Evolutionary conservation across 148 eudicot species (phyloP).

Genomic region (Spergularia bocconei): DNA sequence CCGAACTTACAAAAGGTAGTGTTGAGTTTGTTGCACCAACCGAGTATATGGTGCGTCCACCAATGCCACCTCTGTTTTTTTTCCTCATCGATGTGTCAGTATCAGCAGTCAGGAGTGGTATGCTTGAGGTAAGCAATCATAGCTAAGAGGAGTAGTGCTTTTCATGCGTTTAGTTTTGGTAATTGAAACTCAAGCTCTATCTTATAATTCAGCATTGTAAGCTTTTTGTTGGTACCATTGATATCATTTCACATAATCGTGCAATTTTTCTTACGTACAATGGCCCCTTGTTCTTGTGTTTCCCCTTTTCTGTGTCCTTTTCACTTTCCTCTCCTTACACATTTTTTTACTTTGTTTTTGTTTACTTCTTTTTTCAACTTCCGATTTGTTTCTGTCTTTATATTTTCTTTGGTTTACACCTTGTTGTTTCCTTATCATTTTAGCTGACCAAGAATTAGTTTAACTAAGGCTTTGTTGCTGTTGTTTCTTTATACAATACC

Average conservation of each 20-base stretch:
- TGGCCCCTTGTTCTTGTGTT: no score
- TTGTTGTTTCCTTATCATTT: no score
- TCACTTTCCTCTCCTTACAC: no score
- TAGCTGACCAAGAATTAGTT: no score
- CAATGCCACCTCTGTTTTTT: slow-evolving; percentile 94
- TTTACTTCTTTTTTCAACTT: no score
- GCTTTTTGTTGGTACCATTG: not conserved
- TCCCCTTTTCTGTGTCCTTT: no score
- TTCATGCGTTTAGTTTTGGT: not conserved
- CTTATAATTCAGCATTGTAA: not conserved
- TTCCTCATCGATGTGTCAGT: slow-evolving; percentile 95
- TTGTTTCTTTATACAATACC: no score
- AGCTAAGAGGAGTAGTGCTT: not conserved
- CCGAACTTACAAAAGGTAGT: slow-evolving; percentile 88
- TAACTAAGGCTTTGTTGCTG: no score
- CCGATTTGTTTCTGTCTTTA: no score
- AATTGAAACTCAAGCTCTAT: not conserved
- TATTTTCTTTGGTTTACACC: no score
- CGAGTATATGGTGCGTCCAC: slow-evolving; percentile 99
- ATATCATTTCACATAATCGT: not conserved
- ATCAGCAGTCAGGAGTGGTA: slow-evolving; percentile 91
- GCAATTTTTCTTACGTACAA: no score
- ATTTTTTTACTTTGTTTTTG: no score
- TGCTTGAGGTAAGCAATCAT: slow-evolving; percentile 82
- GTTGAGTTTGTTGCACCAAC: slow-evolving; percentile 97